These are phyloP conservation scores for Colletotrichum magnum DNA, from an alignment of 2,329 filamentous ascomycete genomes.

Conservation along the genomic window DNA sequence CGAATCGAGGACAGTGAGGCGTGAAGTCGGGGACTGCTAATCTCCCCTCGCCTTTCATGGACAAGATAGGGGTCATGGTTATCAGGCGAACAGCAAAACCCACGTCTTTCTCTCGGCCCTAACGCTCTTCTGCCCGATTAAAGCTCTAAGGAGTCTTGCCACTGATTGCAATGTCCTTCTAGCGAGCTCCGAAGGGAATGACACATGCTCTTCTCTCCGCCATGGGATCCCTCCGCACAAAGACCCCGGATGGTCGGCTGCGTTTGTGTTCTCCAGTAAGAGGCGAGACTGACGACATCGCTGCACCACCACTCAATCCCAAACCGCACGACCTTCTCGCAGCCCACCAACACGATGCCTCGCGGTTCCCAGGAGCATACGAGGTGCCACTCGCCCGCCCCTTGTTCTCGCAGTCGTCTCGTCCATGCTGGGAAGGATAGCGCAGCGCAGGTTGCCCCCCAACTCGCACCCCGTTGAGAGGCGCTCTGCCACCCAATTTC, in stretches of 20 bases:
- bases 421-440: slow-evolving; percentile 13
- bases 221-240: slow-evolving; percentile 13
- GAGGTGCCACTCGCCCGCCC: slow-evolving; percentile 30
- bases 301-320: slow-evolving; percentile 32
- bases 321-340: slow-evolving; percentile 35
- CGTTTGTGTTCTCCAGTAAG: slow-evolving; percentile 1
- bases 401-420: slow-evolving; percentile 9
- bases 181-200: not conserved
- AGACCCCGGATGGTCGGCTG: slow-evolving; percentile 16
- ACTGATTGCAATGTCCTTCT: slow-evolving; percentile 2
- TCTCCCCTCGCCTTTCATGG: not conserved
- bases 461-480: slow-evolving; percentile 3
- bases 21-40: slow-evolving; percentile 3
- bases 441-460: slow-evolving; percentile 9
- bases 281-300: slow-evolving; percentile 38
- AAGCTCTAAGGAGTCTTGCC: not conserved
- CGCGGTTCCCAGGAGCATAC: slow-evolving; percentile 18
- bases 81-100: slow-evolving; percentile 4
- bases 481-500: slow-evolving; percentile 34
- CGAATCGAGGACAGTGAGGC: slow-evolving; percentile 18
- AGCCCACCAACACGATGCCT: slow-evolving; percentile 20
- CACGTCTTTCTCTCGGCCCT: not conserved
- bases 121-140: slow-evolving; percentile 3
- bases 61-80: not conserved
- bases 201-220: not conserved